phyloP scores from a whole-genome alignment of 2,329 filamentous ascomycete species.

The Neurospora sp. region DNA sequence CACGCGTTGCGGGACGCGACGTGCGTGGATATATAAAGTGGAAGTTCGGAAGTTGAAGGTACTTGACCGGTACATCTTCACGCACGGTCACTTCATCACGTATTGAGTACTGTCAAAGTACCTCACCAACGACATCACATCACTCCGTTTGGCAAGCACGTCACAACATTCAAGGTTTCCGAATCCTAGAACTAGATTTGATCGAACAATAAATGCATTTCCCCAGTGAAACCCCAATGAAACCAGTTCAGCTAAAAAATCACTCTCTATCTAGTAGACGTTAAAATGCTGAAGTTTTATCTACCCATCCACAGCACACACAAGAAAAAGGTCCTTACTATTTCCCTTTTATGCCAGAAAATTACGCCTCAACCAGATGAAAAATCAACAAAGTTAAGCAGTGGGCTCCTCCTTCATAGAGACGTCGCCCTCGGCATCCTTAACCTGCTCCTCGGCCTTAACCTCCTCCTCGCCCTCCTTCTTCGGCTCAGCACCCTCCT shows the following conservation, averaged over 20 bases:
- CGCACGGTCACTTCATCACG: background rate
- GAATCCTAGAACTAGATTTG: background rate
- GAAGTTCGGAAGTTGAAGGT: background rate
- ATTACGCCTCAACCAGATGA: background rate
- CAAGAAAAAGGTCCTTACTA: background rate
- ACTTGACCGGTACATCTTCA: background rate
- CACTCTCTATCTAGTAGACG: background rate
- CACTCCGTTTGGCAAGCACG: background rate
- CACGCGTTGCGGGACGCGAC: background rate
- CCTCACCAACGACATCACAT: background rate
- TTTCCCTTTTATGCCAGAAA: background rate
- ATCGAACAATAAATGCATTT: background rate
- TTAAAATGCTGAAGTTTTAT: background rate
- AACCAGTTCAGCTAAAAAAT: background rate
- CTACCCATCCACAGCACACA: background rate
- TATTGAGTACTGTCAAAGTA: background rate
- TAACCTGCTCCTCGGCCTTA: constrained; percentile 2
- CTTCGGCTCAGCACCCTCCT: constrained; percentile 24
- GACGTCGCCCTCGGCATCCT: background rate
- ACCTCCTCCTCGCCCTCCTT: constrained; percentile 12
- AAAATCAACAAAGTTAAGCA: background rate
- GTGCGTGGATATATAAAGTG: background rate
- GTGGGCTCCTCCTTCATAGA: constrained; percentile 6
- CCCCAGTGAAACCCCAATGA: background rate
- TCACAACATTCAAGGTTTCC: background rate